Base-by-base conservation (phyloP, 1,284 basidiomycete genomes). In the Polyporus tsugae region DNA sequence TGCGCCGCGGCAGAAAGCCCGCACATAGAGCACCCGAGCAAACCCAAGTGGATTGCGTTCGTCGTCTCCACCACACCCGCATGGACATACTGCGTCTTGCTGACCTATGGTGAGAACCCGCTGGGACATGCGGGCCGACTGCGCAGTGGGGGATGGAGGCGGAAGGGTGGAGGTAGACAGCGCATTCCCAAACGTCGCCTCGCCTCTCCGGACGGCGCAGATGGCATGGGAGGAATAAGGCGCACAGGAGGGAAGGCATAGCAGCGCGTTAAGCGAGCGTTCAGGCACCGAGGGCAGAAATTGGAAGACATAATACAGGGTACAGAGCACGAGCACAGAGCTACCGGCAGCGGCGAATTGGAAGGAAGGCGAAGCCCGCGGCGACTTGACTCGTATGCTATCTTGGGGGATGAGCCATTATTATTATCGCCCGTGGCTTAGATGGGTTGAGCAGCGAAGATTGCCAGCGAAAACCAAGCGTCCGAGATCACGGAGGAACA, bases 311-410 rank as follows among this genome's bases (percentile, higher is more conserved):
- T 7, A 15, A 19, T 15, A 6, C 29, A 17, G 52, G 9, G 6
- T 52, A 52, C 22, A 33, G 33, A 19, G 29, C 22, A 39, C 36
- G 58, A 41, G 15, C 58, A 22, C 38, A 4, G 36, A 35, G 36
- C 39, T 42, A n/a, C 58, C 58, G 58, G 22, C 38, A 22, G 38
- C 22, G 58, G 58, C n/a, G 58, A 60, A 60, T 35, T 55, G 6
- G 46, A 22, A 52, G 46, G 46, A 52, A 52, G 39, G n/a, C n/a
- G 58, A 60, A 41, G 55, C 9, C 55, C 35, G 15, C 58, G 58
- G 58, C 58, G 58, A 60, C 36, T 60, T 60, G 58, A 60, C 35
- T 22, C 22, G 57, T 38, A 59, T 13, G 58, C 58, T 60, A 60
- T 15, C 38, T 25, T 25, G 58, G 22, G 46, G 38, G 7, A 39